Base-by-base conservation (phyloP, 768 basidiomycete species). In the Boletales sp. region DNA sequence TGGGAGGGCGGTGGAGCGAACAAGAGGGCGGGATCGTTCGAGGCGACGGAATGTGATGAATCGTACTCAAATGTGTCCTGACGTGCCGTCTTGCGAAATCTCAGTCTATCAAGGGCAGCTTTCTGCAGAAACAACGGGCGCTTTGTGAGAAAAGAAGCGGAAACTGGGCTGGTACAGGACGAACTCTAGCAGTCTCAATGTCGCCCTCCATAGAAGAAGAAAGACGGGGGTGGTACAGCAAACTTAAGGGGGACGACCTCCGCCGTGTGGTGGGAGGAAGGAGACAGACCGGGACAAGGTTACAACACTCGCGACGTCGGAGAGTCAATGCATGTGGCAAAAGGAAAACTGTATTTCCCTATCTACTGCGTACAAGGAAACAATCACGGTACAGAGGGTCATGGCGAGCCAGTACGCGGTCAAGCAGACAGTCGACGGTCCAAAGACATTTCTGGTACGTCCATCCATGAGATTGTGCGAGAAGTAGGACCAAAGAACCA, bases 11-110 rank as follows among this genome's bases (percentile, higher is more conserved):
- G 82, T 13, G 57, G 51, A 34, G 39, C 54, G 37, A 60, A 59
- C 47, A 62, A 41, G 36, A 57, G 56, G 30, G 81, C 67, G 27
- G 83, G 83, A 43, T 76, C 83, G 72, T 87, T 86, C 58, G 81
- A 73, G 50, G 82, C 80, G 65, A 84, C 82, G 18, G 78, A 48
- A 5, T 80, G 83, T 51, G 77, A 77, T 17, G 64, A 55, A 45
- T 54, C 60, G 54, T 37, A 41, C 44, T 59, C 57, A 41, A 55
- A 54, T 58, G 50, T 65, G 60, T 55, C 69, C 51, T 54, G 67
- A 58, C 61, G 67, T 59, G 40, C 57, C 46, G 55, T 73, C 55
- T 79, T 78, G 67, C 73, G 75, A 58, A 79, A 78, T 59, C 67
- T 73, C 43, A 78, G 77, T 59, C 67, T 63, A 48, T 73, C 75